phyloP scores from a whole-genome alignment of 306 rosid genomes.

The Cucurbita argyrosperma region DNA sequence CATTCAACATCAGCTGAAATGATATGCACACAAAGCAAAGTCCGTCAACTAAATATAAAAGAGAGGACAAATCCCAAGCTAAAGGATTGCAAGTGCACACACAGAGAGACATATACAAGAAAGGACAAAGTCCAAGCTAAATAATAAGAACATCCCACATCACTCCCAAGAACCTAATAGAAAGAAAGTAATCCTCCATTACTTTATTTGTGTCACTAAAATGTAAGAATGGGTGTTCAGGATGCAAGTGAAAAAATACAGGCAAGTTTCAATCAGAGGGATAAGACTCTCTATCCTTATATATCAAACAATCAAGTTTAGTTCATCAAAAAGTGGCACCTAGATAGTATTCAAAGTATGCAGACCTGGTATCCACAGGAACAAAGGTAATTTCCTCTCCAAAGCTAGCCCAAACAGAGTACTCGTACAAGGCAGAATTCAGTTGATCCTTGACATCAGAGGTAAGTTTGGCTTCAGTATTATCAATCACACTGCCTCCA shows the following conservation, averaged over 20 bases:
- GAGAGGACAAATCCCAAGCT: neutral
- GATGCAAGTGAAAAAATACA: neutral
- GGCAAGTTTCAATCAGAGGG: neutral
- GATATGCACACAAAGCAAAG: too few species aligned
- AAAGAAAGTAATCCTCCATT: neutral
- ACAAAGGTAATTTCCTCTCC: slow-evolving; percentile 63
- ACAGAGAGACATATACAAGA: neutral
- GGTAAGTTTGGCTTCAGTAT: slow-evolving; percentile 30
- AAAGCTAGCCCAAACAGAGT: slow-evolving; percentile 58
- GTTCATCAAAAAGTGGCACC: neutral
- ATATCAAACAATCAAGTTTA: neutral
- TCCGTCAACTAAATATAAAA: neutral
- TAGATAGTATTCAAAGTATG: slow-evolving; percentile 9
- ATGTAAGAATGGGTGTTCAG: neutral
- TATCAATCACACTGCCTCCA: slow-evolving; percentile 27
- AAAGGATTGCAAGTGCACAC: neutral
- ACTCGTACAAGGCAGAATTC: slow-evolving; percentile 40
- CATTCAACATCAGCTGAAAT: too few species aligned
- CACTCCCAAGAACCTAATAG: neutral
- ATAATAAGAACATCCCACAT: neutral
- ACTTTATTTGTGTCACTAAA: neutral
- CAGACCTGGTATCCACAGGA: slow-evolving; percentile 74
- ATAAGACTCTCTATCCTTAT: neutral
- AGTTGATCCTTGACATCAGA: slow-evolving; percentile 34
- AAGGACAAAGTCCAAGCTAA: neutral